Conservation (phyloP, 2,329 filamentous ascomycete species). For the Penicillium occitanis region DNA sequence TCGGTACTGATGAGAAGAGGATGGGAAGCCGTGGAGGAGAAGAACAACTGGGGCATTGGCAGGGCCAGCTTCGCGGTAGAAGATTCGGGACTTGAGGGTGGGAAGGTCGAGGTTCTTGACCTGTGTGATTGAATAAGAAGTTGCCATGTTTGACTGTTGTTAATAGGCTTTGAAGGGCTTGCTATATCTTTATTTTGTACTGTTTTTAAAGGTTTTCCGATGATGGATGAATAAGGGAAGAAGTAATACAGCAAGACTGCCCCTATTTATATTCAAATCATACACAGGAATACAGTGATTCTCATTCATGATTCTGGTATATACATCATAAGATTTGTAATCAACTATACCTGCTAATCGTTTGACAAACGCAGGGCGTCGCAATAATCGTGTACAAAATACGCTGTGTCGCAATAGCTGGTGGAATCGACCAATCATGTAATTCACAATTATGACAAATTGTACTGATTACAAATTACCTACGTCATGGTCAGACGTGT, state of each 20-base stretch:
- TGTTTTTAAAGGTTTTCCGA: background rate
- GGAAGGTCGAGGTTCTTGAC: conserved; percentile 5
- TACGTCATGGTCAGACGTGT: background rate
- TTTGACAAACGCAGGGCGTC: background rate
- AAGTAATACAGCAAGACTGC: background rate
- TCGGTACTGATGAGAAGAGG: conserved; percentile 49
- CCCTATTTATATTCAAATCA: background rate
- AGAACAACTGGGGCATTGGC: conserved; percentile 41
- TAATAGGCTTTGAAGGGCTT: background rate
- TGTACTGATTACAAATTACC: background rate
- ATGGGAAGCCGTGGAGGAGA: conserved; percentile 50
- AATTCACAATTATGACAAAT: background rate
- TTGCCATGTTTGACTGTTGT: background rate
- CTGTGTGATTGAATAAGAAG: background rate
- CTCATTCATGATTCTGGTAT: background rate
- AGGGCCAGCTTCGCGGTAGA: conserved; percentile 41
- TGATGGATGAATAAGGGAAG: background rate
- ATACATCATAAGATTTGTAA: background rate
- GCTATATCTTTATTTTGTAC: background rate
- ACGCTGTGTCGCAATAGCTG: background rate
- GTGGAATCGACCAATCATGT: background rate
- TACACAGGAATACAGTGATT: background rate
- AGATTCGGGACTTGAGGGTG: conserved; percentile 29
- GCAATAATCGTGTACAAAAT: background rate
- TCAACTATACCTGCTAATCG: background rate